A percentile compares a stretch with the other conserved stretches of the same genome.
These are phyloP conservation scores for Fusarium chaquense DNA, from an alignment of 2,329 filamentous ascomycete genomes.

Conservation along the genomic window DNA sequence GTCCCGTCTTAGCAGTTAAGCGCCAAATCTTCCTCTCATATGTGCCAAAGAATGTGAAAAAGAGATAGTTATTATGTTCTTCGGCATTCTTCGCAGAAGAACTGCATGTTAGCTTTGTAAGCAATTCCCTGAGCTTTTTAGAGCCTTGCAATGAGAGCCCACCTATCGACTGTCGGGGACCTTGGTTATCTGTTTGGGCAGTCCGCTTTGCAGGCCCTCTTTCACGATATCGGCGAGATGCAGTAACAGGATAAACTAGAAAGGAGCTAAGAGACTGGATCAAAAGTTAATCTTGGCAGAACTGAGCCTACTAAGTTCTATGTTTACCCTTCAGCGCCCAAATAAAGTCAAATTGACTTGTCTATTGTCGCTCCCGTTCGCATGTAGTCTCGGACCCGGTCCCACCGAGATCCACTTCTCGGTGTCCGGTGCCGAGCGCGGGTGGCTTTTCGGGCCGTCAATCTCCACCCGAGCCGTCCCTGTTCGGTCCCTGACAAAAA, in stretches of 20 bases:
- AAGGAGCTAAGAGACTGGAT: neutral
- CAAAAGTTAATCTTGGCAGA: neutral
- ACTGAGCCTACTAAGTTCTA: neutral
- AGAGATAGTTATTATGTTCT: neutral
- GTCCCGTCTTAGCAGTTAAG: neutral
- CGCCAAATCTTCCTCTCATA: neutral
- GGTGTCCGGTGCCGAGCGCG: neutral
- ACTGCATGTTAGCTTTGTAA: no score
- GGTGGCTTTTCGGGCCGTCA: constrained; percentile 5
- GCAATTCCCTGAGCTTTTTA: no score
- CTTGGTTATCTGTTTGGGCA: neutral
- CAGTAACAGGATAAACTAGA: no score
- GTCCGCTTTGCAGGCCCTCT: neutral
- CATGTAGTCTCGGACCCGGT: neutral
- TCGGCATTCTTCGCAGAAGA: no score
- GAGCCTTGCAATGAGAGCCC: no score
- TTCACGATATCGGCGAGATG: neutral
- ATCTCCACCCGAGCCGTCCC: neutral
- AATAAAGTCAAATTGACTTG: neutral
- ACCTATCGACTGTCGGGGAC: no score
- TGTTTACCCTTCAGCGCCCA: neutral
- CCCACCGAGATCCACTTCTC: neutral
- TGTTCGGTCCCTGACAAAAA: neutral
- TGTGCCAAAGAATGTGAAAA: neutral
- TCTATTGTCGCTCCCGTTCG: no score